Evolutionary conservation across 2,329 filamentous ascomycete genomes (phyloP).

Genomic region (Phymatotrichopsis omnivora): DNA sequence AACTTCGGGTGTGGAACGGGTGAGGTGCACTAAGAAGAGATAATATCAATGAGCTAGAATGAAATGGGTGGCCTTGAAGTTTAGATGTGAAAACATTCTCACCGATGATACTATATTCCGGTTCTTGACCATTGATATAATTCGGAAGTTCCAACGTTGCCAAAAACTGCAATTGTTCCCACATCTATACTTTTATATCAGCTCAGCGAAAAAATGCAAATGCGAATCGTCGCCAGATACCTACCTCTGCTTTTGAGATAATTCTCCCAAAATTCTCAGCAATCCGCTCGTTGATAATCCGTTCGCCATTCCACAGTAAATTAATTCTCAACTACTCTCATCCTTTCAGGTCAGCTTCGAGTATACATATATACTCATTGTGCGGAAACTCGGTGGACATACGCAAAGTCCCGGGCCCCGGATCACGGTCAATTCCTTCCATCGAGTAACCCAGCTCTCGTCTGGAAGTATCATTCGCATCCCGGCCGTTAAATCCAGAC

Average conservation of each 20-base stretch:
- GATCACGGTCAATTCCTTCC: too few species aligned
- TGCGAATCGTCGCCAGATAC: background rate
- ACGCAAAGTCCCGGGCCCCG: slow-evolving; percentile 17
- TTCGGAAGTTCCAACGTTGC: slow-evolving; percentile 14
- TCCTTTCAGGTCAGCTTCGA: too few species aligned
- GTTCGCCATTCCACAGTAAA: slow-evolving; percentile 9
- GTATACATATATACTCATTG: too few species aligned
- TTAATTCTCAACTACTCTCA: slow-evolving; percentile 14
- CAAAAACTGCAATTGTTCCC: slow-evolving; percentile 17
- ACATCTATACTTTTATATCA: slow-evolving; percentile 12
- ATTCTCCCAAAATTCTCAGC: slow-evolving; percentile 13
- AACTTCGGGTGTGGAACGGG: slow-evolving; percentile 5
- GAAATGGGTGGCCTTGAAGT: background rate
- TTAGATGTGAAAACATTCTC: too few species aligned
- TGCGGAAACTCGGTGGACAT: background rate
- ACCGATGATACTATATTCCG: slow-evolving; percentile 7
- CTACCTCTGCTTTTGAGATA: slow-evolving; percentile 16
- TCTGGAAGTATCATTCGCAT: too few species aligned
- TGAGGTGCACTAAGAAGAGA: slow-evolving; percentile 7
- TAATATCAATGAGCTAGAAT: background rate
- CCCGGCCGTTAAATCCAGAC: too few species aligned
- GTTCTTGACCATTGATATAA: background rate
- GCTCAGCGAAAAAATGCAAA: background rate
- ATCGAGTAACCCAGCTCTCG: too few species aligned
- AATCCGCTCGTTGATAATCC: background rate